Evolutionary conservation across 495 filamentous ascomycete genomes (phyloP).

Genomic region (Neurospora sp.): DNA sequence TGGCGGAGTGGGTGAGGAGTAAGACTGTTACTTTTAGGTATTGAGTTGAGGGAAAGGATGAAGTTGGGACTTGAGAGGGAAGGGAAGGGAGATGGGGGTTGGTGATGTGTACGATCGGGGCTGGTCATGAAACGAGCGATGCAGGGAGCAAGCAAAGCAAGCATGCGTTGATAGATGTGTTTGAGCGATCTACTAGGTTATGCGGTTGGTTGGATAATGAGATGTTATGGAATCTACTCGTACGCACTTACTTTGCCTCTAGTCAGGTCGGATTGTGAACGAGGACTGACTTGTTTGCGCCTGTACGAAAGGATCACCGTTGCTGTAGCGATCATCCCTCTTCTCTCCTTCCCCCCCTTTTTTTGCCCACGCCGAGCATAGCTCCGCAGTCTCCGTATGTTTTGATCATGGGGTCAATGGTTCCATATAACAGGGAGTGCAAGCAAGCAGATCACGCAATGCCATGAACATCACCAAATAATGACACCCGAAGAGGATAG

Average conservation of each 20-base stretch:
- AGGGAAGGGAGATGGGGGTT: neutral
- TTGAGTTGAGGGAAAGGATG: constrained; percentile 13
- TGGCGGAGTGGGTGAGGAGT: constrained; percentile 70
- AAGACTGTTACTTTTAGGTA: constrained; percentile 73
- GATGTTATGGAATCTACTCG: neutral
- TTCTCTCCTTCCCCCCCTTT: neutral
- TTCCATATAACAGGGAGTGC: neutral
- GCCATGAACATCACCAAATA: no score
- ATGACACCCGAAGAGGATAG: no score
- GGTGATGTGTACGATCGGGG: no score
- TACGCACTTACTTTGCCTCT: neutral
- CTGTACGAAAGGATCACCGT: neutral
- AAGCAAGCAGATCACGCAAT: neutral
- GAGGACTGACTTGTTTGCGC: neutral
- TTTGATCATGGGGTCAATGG: neutral
- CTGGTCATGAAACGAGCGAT: neutral
- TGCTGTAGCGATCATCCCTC: neutral
- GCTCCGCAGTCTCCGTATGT: neutral
- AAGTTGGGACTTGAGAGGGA: neutral
- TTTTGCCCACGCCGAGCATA: neutral
- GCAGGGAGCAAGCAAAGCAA: neutral
- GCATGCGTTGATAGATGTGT: neutral
- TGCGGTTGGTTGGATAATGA: neutral
- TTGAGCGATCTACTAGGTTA: neutral
- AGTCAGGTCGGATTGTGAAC: no score